Evolutionary conservation across 257 asterid genomes (phyloP), one percentile per base, ranked within the genome.

Genomic region (Forsythia viridissima): DNA sequence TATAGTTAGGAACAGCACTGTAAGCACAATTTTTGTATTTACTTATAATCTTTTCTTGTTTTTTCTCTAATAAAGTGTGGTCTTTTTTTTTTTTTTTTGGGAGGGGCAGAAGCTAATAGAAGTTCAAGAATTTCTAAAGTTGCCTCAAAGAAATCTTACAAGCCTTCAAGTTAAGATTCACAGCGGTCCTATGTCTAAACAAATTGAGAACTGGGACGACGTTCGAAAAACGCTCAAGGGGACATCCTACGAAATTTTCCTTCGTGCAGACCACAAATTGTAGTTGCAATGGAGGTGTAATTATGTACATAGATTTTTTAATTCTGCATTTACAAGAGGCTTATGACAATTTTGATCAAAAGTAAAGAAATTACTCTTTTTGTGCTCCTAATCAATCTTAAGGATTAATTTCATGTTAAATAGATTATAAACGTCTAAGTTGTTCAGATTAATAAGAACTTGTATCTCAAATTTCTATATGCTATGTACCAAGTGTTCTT

Each of bases 121-220:
- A 3, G 91, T 92, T 3, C 96, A 92, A 82, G 91, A 89, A 24
- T 94, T 94, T 80, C 76, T 94, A 51, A 88, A 84, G 82, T 74
- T 94, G 84, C 98, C 98, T 15, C 70, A 0, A 63, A 79, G 88
- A 82, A 88, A 90, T 73, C 93, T 90, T 38, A 90, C 86, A 6
- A 94, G 96, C 76, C 80, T 79, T 20, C 98, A 94, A 80, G 94
- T 94, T 20, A 90, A 86, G 88, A 94, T 94, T 82, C 97, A 94
- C 71, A 85, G 75, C 3, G 98, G 94, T 21, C 83, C 91, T 6
- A 74, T 91, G 41, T 85, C 88, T 0, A 36, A 72, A 36, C 97
- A 88, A 30, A 84, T 91, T 46, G 77, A 76, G 67, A 92, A 94
- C 78, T 93, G 91, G 81, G 83, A 87, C 0, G 86, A 84, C 44